Percentiles rank a stretch among this genome's conserved stretches.
These are phyloP conservation scores for Hysterium pulicare DNA, from an alignment of 2,329 filamentous ascomycete species.

Conservation along the genomic window DNA sequence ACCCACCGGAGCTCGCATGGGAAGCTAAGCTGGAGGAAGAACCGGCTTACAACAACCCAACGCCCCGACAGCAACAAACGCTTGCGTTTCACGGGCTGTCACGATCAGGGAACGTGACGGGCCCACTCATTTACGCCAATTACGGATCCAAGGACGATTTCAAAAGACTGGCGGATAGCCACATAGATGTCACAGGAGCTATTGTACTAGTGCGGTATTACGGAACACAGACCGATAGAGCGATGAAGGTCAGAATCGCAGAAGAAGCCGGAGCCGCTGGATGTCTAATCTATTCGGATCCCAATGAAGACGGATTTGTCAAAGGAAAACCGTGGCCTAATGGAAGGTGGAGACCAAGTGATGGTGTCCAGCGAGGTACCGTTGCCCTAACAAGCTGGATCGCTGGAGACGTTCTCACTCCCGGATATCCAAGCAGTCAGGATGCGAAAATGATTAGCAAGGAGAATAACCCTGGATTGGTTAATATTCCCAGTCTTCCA, in stretches of 20 bases:
- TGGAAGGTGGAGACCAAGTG: constrained; percentile 74
- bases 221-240: constrained; percentile 68
- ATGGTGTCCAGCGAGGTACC: constrained; percentile 77
- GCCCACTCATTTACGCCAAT: constrained; percentile 87
- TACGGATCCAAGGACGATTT: constrained; percentile 87
- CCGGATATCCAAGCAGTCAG: constrained; percentile 73
- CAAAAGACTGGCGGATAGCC: constrained; percentile 64
- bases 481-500: constrained; percentile 84
- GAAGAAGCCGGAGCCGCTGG: constrained; percentile 82
- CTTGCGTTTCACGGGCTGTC: constrained; percentile 85
- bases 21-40: constrained; percentile 81
- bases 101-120: constrained; percentile 78
- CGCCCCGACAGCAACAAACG: constrained; percentile 60
- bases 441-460: constrained; percentile 64
- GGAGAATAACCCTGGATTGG: constrained; percentile 68
- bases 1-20: constrained; percentile 67
- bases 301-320: constrained; percentile 75
- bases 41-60: constrained; percentile 58
- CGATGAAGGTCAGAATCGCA: constrained; percentile 84
- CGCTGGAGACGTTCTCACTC: constrained; percentile 86
- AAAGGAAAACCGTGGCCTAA: constrained; percentile 70
- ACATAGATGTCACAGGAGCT: constrained; percentile 70
- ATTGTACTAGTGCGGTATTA: constrained; percentile 82
- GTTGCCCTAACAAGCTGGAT: constrained; percentile 81
- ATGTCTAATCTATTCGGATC: constrained; percentile 90